phyloP scores from a whole-genome alignment of 306 rosid genomes.

The Prinsepia uniflora region DNA sequence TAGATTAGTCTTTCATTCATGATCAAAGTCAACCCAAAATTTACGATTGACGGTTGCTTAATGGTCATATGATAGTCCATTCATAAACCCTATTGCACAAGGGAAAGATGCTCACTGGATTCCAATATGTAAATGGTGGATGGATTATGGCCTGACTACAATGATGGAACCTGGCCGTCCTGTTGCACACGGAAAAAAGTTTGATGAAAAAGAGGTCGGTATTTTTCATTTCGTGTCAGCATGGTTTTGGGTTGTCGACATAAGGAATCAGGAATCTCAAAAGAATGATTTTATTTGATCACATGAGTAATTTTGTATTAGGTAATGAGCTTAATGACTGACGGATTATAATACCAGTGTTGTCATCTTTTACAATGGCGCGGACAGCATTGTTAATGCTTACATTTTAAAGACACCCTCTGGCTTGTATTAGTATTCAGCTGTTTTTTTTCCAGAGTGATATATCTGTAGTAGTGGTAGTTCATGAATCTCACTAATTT shows the following conservation, averaged over 20 bases:
- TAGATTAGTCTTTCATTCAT: not conserved
- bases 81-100: slow-evolving; percentile 4
- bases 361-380: not conserved
- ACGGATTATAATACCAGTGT: not conserved
- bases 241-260: not conserved
- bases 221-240: slow-evolving; percentile 1
- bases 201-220: slow-evolving; percentile 67
- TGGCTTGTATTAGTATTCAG: not conserved
- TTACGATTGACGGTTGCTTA: not conserved
- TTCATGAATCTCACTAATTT: slow-evolving; percentile 15
- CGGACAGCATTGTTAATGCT: not conserved
- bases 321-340: not conserved
- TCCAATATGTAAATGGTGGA: slow-evolving; percentile 43
- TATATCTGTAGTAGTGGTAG: not conserved
- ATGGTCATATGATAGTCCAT: slow-evolving; percentile 1
- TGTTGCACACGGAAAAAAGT: slow-evolving; percentile 60
- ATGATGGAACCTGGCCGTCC: slow-evolving; percentile 95
- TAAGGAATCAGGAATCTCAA: not conserved
- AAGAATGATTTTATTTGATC: not conserved
- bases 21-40: not conserved
- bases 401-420: not conserved
- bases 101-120: slow-evolving; percentile 7
- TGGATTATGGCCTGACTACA: slow-evolving; percentile 97
- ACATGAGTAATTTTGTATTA: not conserved
- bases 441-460: not conserved